phyloP scores from a whole-genome alignment of 495 filamentous ascomycete genomes.

The Neurospora tetraspora region DNA sequence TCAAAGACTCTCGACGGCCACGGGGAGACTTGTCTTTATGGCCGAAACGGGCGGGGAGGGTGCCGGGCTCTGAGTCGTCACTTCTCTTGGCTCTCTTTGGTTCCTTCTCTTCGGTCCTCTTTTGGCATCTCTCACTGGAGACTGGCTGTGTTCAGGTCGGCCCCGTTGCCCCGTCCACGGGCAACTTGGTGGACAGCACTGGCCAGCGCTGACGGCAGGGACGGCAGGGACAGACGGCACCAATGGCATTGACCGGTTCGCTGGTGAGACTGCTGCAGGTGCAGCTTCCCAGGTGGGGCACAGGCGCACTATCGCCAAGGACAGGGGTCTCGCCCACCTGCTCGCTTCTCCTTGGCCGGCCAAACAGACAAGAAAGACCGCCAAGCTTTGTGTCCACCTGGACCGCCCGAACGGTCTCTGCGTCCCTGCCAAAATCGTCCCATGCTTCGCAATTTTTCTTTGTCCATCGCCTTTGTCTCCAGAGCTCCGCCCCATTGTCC shows the following conservation, averaged over 20 bases:
- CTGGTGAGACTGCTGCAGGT: neutral
- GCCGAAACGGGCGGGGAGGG: neutral
- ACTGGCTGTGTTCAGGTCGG: neutral
- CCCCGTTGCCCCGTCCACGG: neutral
- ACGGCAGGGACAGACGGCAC: neutral
- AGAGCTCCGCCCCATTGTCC: neutral
- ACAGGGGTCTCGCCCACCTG: neutral
- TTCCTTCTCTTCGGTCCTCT: neutral
- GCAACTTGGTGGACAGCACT: too few relatives aligned
- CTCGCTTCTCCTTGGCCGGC: neutral
- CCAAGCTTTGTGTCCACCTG: neutral
- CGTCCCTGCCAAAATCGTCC: neutral
- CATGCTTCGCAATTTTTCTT: neutral
- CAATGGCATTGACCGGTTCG: neutral
- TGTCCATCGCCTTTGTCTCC: neutral
- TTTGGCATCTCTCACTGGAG: neutral
- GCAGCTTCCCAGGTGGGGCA: neutral
- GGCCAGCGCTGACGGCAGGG: neutral
- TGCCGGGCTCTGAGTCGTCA: neutral
- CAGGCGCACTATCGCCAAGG: neutral
- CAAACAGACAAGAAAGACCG: neutral
- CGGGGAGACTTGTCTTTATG: neutral
- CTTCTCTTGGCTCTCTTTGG: neutral
- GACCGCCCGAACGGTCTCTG: neutral
- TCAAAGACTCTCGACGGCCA: neutral